These are phyloP conservation scores for Pythium rishiriense DNA, from an alignment of 352 stramenopile species.

Conservation along the genomic window DNA sequence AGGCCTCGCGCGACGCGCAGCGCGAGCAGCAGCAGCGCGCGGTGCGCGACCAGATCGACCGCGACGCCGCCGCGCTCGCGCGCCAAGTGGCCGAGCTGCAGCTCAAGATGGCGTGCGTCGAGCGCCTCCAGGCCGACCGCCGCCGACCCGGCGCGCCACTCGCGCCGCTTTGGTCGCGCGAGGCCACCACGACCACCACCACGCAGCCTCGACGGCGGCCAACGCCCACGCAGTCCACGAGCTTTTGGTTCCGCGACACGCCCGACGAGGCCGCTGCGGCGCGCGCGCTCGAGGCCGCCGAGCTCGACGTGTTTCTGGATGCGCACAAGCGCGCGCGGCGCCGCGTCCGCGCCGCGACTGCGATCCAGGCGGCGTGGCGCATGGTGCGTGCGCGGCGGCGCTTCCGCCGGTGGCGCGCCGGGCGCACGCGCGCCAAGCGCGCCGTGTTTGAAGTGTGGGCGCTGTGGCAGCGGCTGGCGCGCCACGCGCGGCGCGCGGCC, in stretches of 20 bases:
- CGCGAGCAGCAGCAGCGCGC: constrained; percentile 28
- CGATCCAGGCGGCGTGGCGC: constrained; percentile 58
- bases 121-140: constrained; percentile 15
- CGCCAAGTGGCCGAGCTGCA: constrained; percentile 20
- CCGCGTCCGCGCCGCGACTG: constrained; percentile 30
- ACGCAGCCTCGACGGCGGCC: not conserved
- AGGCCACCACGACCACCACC: not conserved
- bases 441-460: constrained; percentile 54
- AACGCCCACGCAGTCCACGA: constrained; percentile 4
- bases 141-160: too few species aligned
- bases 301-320: constrained; percentile 36
- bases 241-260: constrained; percentile 25
- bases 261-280: constrained; percentile 23
- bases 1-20: constrained; percentile 11
- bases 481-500: constrained; percentile 32
- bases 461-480: constrained; percentile 41
- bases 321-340: constrained; percentile 31
- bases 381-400: constrained; percentile 42
- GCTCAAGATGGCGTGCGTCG: constrained; percentile 24
- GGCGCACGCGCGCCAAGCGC: constrained; percentile 31
- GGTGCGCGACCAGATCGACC: not conserved
- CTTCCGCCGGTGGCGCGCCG: constrained; percentile 48
- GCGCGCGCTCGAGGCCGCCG: constrained; percentile 5
- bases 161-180: not conserved
- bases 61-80: constrained; percentile 15